Percentiles rank a stretch among this genome's conserved stretches.
These are phyloP conservation scores for Intubia oerlemansii DNA, from an alignment of 2,329 filamentous ascomycete genomes.

Conservation along the genomic window DNA sequence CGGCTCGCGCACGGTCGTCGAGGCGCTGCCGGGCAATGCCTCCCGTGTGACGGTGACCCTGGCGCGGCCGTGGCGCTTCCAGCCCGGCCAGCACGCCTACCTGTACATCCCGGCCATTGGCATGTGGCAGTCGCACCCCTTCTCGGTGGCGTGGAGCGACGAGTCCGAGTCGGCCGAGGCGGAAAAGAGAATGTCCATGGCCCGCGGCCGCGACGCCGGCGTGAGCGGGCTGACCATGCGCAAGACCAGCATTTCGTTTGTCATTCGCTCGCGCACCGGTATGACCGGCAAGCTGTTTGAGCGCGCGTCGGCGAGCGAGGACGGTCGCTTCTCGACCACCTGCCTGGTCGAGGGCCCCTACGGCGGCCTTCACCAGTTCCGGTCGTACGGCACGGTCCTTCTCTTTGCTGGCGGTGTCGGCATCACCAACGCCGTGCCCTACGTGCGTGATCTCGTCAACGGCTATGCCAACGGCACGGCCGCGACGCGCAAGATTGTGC, in stretches of 20 bases:
- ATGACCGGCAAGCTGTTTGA: constrained; percentile 51
- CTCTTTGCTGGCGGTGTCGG: constrained; percentile 65
- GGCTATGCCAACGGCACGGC: constrained; percentile 49
- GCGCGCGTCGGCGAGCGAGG: constrained; percentile 38
- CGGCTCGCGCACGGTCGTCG: constrained; percentile 46
- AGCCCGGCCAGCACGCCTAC: constrained; percentile 59
- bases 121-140: constrained; percentile 57
- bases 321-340: constrained; percentile 33
- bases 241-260: constrained; percentile 46
- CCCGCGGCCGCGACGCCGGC: constrained; percentile 35
- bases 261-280: constrained; percentile 53
- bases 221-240: constrained; percentile 32
- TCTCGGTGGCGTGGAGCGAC: constrained; percentile 60
- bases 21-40: constrained; percentile 57
- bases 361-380: constrained; percentile 46
- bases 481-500: constrained; percentile 47
- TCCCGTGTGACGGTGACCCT: constrained; percentile 52
- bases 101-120: constrained; percentile 55
- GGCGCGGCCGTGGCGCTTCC: constrained; percentile 56
- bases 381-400: constrained; percentile 59
- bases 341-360: constrained; percentile 62
- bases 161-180: constrained; percentile 28
- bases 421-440: constrained; percentile 60
- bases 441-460: constrained; percentile 49
- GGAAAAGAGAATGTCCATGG: constrained; percentile 40